Evolutionary conservation across 768 basidiomycete genomes (phyloP).

Genomic region (Lactarius vividus): DNA sequence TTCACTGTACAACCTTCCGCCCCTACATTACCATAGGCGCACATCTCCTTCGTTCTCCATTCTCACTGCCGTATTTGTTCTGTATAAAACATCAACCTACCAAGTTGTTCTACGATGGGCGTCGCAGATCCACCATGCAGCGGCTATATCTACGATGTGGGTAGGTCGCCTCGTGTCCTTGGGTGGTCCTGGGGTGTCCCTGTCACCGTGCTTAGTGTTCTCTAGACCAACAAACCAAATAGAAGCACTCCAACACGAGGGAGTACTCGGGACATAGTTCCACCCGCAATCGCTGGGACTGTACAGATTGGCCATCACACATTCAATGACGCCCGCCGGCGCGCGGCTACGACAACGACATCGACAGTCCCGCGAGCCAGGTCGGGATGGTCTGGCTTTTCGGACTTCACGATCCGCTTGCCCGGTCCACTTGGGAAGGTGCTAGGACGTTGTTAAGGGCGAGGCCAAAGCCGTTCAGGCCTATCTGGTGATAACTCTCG

Average conservation of each 20-base stretch:
- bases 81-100: neutral
- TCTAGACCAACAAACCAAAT: neutral
- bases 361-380: neutral
- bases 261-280: neutral
- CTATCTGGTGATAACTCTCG: neutral
- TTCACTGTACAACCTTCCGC: neutral
- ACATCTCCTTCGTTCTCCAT: neutral
- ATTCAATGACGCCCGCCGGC: neutral
- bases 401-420: neutral
- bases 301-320: neutral
- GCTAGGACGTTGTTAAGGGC: neutral
- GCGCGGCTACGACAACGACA: neutral
- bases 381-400: neutral
- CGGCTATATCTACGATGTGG: neutral
- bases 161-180: neutral
- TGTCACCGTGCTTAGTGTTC: neutral
- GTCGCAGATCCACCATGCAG: neutral
- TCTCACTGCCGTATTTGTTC: neutral
- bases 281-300: neutral
- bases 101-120: neutral
- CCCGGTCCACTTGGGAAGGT: neutral
- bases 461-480: neutral
- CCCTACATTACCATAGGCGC: neutral
- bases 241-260: neutral
- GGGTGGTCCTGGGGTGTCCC: neutral